A percentile compares a stretch with the other conserved stretches of the same genome.
Evolutionary conservation across 495 filamentous ascomycete genomes (phyloP).

Genomic region (Peziza echinospora): DNA sequence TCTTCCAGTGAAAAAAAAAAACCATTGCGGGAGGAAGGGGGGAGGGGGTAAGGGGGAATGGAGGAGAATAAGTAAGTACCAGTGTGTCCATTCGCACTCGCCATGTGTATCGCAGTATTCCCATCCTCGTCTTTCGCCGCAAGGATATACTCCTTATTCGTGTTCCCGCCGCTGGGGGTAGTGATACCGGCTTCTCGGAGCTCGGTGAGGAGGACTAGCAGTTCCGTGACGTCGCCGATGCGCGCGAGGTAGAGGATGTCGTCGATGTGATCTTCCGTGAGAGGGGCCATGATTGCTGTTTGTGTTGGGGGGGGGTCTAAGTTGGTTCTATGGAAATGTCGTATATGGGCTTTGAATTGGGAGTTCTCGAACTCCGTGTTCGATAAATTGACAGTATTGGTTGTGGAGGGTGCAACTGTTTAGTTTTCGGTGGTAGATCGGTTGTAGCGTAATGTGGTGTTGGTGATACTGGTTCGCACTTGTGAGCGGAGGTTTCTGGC

Average conservation of each 20-base stretch:
- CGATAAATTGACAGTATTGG: too few relatives aligned
- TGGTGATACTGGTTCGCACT: too few relatives aligned
- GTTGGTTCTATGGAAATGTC: too few relatives aligned
- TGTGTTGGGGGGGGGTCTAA: neutral
- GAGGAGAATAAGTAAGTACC: conserved; percentile 47
- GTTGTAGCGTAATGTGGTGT: too few relatives aligned
- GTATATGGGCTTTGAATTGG: too few relatives aligned
- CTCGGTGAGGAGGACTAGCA: conserved; percentile 35
- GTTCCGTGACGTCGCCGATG: conserved; percentile 46
- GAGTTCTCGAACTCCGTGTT: too few relatives aligned
- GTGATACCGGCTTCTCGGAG: conserved; percentile 25
- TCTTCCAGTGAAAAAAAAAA: too few relatives aligned
- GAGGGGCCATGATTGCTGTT: neutral
- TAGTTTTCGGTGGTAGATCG: too few relatives aligned
- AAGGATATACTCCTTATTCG: too few relatives aligned
- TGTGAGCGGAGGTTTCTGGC: too few relatives aligned
- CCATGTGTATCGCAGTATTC: conserved; percentile 57
- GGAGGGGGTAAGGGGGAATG: conserved; percentile 62
- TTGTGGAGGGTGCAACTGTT: too few relatives aligned
- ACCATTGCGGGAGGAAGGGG: conserved; percentile 39
- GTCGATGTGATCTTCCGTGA: conserved; percentile 58
- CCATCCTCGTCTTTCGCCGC: too few relatives aligned
- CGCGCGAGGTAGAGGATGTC: conserved; percentile 75
- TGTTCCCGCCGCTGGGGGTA: neutral
- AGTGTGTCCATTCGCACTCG: conserved; percentile 54